Conservation (phyloP, 116 monocot species). For the Phalaenopsis hybrid region DNA sequence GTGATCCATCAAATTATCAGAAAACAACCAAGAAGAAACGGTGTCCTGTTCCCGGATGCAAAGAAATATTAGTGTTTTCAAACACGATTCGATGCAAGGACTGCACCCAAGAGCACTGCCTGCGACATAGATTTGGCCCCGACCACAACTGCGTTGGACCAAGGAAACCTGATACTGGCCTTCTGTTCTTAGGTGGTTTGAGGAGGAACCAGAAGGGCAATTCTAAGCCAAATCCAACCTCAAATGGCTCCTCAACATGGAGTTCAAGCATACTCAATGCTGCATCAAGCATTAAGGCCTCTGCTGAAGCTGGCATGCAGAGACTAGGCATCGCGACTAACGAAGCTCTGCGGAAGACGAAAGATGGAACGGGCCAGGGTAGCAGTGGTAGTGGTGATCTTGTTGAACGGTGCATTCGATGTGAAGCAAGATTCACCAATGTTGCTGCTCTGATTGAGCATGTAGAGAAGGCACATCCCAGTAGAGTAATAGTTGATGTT, state of each 20-base stretch:
- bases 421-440: slow-evolving; percentile 50
- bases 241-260: slow-evolving; percentile 57
- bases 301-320: slow-evolving; percentile 68
- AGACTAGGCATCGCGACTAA: slow-evolving; percentile 42
- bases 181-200: slow-evolving; percentile 37
- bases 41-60: slow-evolving; percentile 78
- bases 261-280: slow-evolving; percentile 36
- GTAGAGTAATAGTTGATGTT: slow-evolving; percentile 44
- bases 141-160: slow-evolving; percentile 85
- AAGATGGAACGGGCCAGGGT: slow-evolving; percentile 34
- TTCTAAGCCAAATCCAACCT: slow-evolving; percentile 6
- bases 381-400: slow-evolving; percentile 21
- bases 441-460: slow-evolving; percentile 62
- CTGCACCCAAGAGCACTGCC: slow-evolving; percentile 72
- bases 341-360: slow-evolving; percentile 56
- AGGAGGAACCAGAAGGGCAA: slow-evolving; percentile 8
- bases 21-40: slow-evolving; percentile 57
- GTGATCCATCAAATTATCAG: slow-evolving; percentile 90
- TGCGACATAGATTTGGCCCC: slow-evolving; percentile 83
- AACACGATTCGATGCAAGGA: slow-evolving; percentile 78
- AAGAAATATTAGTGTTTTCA: slow-evolving; percentile 67
- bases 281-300: slow-evolving; percentile 46
- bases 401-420: slow-evolving; percentile 56
- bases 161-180: slow-evolving; percentile 37
- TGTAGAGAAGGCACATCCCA: slow-evolving; percentile 50